Base-by-base conservation (phyloP, 2,329 filamentous ascomycete genomes). In the Cercospora zeae-maydis region DNA sequence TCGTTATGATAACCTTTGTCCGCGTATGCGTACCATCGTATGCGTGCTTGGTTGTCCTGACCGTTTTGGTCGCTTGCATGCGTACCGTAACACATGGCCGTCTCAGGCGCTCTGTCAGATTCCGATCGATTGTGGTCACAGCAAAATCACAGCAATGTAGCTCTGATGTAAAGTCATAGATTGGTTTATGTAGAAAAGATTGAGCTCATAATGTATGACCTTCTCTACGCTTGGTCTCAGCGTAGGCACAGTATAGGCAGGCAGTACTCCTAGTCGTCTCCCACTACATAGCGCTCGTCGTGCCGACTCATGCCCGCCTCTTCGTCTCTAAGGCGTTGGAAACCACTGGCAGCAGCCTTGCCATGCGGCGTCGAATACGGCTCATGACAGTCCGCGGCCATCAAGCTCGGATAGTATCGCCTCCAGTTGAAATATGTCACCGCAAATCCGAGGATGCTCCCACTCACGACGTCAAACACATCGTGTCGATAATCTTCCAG, bases 401-500 rank as follows among this genome's bases (percentile, higher is more conserved):
- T 74, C 59, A 87, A 70, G 4, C 79, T 74, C 0, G 85, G 85
- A 70, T 83, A 88, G 70, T 88, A 88, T 55, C 85, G 77, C 59
- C 84, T 77, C 72, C 87, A 88, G 7, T 82, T 84, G 64, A 84
- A 83, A 72, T 81, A 84, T 13, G 84, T 81, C 2, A 87, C 77
- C 1, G 76, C 60, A 31, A 85, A 76, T 0, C 86, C 86, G 6
- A 88, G 71, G 19, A 83, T 58, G 14, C 80, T 82, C 0, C 86
- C 86, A 6, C 77, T 77, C 3, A 82, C 82, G 4, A 88, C 85
- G 73, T 88, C 86, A 62, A 83, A 86, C 1, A 87, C 83, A 72
- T 88, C 86, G 65, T 88, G 86, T 27, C 86, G 77, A 70, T 88
- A 88, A 68, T 88, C 86, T 63, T 85, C 84, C 36, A 86, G 76